A percentile compares a stretch with the other conserved stretches of the same genome.
phyloP scores from a whole-genome alignment of 352 stramenopile species.

The Phytophthora pini region DNA sequence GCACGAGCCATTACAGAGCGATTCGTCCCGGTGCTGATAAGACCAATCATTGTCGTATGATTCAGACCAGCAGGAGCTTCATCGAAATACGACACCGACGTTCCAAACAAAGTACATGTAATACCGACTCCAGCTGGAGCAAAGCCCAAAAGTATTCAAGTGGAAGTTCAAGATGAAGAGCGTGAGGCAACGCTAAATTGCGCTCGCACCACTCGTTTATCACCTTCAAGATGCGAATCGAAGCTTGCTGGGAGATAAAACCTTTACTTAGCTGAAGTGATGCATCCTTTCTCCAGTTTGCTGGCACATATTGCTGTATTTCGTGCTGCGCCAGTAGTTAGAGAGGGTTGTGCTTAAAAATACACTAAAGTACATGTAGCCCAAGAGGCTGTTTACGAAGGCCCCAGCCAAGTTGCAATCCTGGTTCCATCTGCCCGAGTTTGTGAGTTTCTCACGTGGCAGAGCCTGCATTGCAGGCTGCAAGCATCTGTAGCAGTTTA shows the following conservation, averaged over 20 bases:
- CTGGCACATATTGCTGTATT: not conserved
- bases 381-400: not conserved
- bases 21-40: conserved; percentile 18
- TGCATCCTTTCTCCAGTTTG: not conserved
- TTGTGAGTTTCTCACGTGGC: conserved; percentile 13
- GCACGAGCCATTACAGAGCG: conserved; percentile 18
- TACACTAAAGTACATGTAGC: too few species aligned
- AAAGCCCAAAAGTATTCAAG: conserved; percentile 19
- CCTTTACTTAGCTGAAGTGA: too few species aligned
- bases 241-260: too few species aligned
- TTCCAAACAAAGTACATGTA: not conserved
- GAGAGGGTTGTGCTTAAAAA: too few species aligned
- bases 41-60: conserved; percentile 22
- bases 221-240: not conserved
- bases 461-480: not conserved
- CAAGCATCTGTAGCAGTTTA: conserved; percentile 4
- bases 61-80: conserved; percentile 20
- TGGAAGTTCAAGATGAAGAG: conserved; percentile 20
- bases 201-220: not conserved
- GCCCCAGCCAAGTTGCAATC: conserved; percentile 4
- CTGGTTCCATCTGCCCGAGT: conserved; percentile 9
- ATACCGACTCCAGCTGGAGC: conserved; percentile 8
- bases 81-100: conserved; percentile 3
- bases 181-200: conserved; percentile 26
- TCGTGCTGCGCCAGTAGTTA: too few species aligned